Base-by-base conservation (phyloP, 2,329 filamentous ascomycete species). In the Claviceps digitariae region DNA sequence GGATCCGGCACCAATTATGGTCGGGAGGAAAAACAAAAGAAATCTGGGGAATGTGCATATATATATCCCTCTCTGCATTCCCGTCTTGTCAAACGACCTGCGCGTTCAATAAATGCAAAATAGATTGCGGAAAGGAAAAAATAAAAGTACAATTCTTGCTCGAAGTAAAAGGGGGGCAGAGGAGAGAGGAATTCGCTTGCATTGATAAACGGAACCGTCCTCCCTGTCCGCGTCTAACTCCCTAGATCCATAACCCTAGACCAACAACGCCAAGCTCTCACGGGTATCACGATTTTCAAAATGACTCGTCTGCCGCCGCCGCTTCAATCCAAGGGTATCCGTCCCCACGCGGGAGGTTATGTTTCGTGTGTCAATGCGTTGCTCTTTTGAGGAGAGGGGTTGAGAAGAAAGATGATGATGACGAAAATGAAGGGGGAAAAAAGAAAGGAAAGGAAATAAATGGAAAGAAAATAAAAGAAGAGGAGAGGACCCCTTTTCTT, bases 281-380 rank as follows among this genome's bases (percentile, higher is more conserved):
- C 58, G 60, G 59, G 59, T 61, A 62, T 62, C 59, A 57, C 51
- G 53, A 54, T 51, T 58, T 49, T 50, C 47, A 53, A 54, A 54
- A 51, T 50, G 55, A 50, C 50, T 50, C 34, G 38, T 36, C 48
- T 43, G 21, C 36, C 36, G 21, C 36, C 36, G 13, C 5, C 34
- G 34, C 34, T 17, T 13, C 12, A 38, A 9, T 34, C 31, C 43
- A 9, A 34, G 48, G 44, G 43, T 43, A 54, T 40, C 52, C 21
- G 21, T 34, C 45, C 43, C 44, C 38, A 52, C 17, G 36, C 34
- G 10, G 51, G 29, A 48, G 15, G 45, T 15, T 10, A 44, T 47
- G 12, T 20, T 41, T 38, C 13, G 13, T 27, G 23, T 20, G 36
- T 34, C 38, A 25, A 53, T 52, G 25, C 46, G 21, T 52, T 45